These are phyloP conservation scores for Mortierella alpina DNA, from an alignment of 192 early-diverging fungal genomes.

Conservation along the genomic window DNA sequence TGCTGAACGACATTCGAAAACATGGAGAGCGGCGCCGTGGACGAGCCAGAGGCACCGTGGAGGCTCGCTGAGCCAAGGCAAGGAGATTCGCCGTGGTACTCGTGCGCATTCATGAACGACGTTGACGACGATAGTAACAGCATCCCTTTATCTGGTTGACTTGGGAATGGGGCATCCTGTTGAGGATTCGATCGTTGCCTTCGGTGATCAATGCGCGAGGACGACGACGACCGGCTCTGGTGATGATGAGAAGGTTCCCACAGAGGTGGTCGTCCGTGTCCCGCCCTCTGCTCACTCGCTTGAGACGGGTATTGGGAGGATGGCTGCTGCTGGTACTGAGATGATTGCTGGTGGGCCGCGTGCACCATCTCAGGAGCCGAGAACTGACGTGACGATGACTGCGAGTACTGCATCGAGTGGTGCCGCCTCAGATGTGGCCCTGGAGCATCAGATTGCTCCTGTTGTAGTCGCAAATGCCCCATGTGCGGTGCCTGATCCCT, in stretches of 20 bases:
- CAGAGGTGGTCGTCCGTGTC: constrained; percentile 32
- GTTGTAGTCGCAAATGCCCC: neutral
- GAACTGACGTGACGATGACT: neutral
- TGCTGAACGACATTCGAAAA: constrained; percentile 46
- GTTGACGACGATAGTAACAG: constrained; percentile 37
- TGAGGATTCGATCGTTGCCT: constrained; percentile 23
- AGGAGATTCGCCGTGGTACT: constrained; percentile 26
- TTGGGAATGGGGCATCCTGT: neutral
- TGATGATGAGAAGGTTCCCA: constrained; percentile 31
- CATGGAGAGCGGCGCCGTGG: constrained; percentile 14
- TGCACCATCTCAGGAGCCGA: neutral
- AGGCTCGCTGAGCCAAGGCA: constrained; percentile 11
- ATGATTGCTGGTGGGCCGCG: neutral
- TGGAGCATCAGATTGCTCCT: neutral
- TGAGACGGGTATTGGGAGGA: neutral
- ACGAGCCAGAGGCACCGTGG: neutral
- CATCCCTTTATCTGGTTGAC: neutral
- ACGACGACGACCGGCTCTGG: constrained; percentile 20
- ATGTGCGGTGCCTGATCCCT: constrained; percentile 1
- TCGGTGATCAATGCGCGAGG: constrained; percentile 27
- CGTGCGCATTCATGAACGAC: constrained; percentile 23
- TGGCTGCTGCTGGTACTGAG: constrained; percentile 1
- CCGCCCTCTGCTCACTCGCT: neutral
- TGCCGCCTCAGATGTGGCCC: constrained; percentile 27
- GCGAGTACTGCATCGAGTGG: constrained; percentile 41